Conservation (phyloP, 495 filamentous ascomycete species). For the Letharia columbiana region DNA sequence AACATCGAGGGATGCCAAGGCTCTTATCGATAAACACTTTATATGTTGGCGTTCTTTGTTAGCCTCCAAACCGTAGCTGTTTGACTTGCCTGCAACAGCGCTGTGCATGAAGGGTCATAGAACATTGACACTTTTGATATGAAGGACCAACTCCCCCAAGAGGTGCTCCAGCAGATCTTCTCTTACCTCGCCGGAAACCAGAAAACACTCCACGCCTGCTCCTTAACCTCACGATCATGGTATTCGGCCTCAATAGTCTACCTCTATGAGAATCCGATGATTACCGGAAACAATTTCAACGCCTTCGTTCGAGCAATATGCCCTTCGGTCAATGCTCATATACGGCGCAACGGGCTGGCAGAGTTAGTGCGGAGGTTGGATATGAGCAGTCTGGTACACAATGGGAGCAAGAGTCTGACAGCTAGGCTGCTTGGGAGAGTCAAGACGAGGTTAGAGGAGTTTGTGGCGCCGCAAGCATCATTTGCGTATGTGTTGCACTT, state of each 20-base stretch:
- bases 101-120: too few species aligned
- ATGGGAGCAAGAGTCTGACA: slow-evolving; percentile 55
- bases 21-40: slow-evolving; percentile 5
- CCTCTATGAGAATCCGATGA: slow-evolving; percentile 48
- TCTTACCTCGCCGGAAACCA: slow-evolving; percentile 33
- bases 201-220: slow-evolving; percentile 42
- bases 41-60: neutral
- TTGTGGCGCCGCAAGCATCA: slow-evolving; percentile 56
- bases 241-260: slow-evolving; percentile 46
- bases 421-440: slow-evolving; percentile 54
- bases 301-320: slow-evolving; percentile 55
- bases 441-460: slow-evolving; percentile 48
- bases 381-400: slow-evolving; percentile 53
- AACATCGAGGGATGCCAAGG: neutral
- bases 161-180: slow-evolving; percentile 43
- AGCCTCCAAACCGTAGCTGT: too few species aligned
- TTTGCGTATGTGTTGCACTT: slow-evolving; percentile 42
- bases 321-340: slow-evolving; percentile 49
- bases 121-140: neutral
- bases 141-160: slow-evolving; percentile 33
- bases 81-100: too few species aligned
- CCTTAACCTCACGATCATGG: slow-evolving; percentile 56
- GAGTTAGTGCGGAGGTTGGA: slow-evolving; percentile 49
- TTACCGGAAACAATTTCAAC: slow-evolving; percentile 47
- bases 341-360: slow-evolving; percentile 46